phyloP scores from a whole-genome alignment of 257 asterid species.

The Sherardia arvensis region DNA sequence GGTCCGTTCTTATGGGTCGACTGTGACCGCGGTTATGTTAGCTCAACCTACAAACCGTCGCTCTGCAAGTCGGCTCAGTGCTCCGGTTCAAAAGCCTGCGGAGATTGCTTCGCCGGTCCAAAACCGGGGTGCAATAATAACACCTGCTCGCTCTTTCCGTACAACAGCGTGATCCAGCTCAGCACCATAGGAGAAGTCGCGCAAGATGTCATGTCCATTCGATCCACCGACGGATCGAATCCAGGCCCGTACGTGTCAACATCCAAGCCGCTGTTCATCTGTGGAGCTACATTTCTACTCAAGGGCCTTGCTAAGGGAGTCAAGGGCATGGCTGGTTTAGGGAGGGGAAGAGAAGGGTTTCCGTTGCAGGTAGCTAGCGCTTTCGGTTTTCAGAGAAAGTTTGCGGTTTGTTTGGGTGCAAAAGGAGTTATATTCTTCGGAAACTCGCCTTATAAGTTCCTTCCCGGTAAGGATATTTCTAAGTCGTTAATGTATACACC shows the following conservation, averaged over 20 bases:
- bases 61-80: constrained; percentile 11
- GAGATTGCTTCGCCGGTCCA: neutral
- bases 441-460: constrained; percentile 44
- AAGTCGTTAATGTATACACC: constrained; percentile 36
- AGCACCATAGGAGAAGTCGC: constrained; percentile 15
- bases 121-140: constrained; percentile 18
- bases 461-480: constrained; percentile 25
- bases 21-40: constrained; percentile 14
- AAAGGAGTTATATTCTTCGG: constrained; percentile 50
- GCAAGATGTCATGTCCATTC: constrained; percentile 14
- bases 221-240: constrained; percentile 19
- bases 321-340: constrained; percentile 16
- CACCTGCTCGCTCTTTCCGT: constrained; percentile 12
- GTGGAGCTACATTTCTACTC: constrained; percentile 8
- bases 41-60: constrained; percentile 14
- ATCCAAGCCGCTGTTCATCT: constrained; percentile 2
- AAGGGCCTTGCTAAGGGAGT: constrained; percentile 16
- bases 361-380: constrained; percentile 11
- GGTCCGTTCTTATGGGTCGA: constrained; percentile 29
- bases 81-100: constrained; percentile 1
- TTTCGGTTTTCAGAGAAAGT: constrained; percentile 10
- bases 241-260: constrained; percentile 15
- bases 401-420: constrained; percentile 26
- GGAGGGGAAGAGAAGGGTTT: constrained; percentile 5
- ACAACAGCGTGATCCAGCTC: constrained; percentile 5